Evolutionary conservation across 2,329 filamentous ascomycete genomes (phyloP), one percentile per base, ranked within the genome.

Genomic region (Alternaria sp.): DNA sequence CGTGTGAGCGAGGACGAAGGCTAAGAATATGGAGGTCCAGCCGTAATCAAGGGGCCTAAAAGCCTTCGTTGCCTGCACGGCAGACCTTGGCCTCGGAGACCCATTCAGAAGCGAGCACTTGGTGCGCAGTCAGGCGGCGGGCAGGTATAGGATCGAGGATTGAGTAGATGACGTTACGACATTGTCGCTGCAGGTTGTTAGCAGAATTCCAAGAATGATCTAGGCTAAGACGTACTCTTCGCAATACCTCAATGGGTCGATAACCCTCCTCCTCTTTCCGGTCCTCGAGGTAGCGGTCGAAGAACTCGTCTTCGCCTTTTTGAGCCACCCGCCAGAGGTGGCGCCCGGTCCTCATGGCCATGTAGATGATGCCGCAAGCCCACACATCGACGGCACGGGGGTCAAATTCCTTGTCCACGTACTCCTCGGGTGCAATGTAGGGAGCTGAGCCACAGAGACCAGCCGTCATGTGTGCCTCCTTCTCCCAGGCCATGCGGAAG

Each of bases 401-500:
- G 76, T 99, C 96, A 70, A 99, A 99, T 78, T 99, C 96, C 79
- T 91, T 93, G 77, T 97, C 94, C 2, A 90, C 88, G 75, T 99
- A 99, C 80, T 99, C 96, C 79, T 99, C 96, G 0, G 96, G 96
- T 1, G 96, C 93, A 71, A 99, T 99, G 77, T 99, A 99, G 0
- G 96, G 96, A 21, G 95, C 96, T 13, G 94, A 97, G 44, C 96
- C 96, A 80, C 96, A 99, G 12, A 99, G 89, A 46, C 96, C 96
- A 44, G 93, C 95, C 4, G 97, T 97, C 94, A 98, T 97, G 81
- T 98, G 96, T 19, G 96, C 91, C 80, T 98, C 94, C 57, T 93
- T 96, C 81, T 99, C 96, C 96, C 96, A 99, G 3, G 96, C 96
- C 95, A 98, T 98, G 59, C 96, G 91, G 87, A 99, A 99, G 81